Evolutionary conservation across 1,139 yeast genomes (phyloP).

Genomic region (Fermentozyma sake): DNA sequence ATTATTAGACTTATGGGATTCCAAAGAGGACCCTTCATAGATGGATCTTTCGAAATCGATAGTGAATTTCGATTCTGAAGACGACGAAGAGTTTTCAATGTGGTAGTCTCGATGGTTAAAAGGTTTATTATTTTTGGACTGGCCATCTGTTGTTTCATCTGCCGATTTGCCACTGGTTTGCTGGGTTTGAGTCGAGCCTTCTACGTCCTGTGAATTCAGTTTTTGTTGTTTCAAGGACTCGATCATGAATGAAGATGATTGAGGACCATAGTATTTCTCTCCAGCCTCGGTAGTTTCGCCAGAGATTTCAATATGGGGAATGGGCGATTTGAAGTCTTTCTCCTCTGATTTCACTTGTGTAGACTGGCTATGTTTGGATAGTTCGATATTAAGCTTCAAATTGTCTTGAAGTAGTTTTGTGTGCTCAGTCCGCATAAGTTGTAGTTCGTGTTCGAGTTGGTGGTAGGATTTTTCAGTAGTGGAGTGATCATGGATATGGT

Average conservation of each 20-base stretch:
- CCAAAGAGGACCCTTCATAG: conserved; percentile 1
- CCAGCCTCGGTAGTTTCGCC: conserved; percentile 20
- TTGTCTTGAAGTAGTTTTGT: conserved; percentile 17
- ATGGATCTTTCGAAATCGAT: conserved; percentile 9
- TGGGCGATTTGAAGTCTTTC: conserved; percentile 1
- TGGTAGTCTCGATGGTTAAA: conserved; percentile 4
- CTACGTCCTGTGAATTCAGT: too few relatives aligned
- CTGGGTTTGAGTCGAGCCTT: too few relatives aligned
- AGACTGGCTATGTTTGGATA: conserved; percentile 3
- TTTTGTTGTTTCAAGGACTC: conserved; percentile 22
- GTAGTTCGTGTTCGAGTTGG: conserved; percentile 1
- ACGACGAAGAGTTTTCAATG: conserved; percentile 8
- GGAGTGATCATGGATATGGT: not conserved
- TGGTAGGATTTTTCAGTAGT: conserved; percentile 3
- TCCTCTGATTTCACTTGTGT: not conserved
- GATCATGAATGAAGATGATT: conserved; percentile 44
- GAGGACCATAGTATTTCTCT: conserved; percentile 48
- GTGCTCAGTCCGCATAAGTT: conserved; percentile 12
- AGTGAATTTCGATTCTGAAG: conserved; percentile 10
- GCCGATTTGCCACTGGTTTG: too few relatives aligned
- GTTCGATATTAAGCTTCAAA: conserved; percentile 13
- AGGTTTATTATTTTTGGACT: not conserved
- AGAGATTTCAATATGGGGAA: conserved; percentile 6
- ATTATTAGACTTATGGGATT: conserved; percentile 4
- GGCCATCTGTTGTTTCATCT: not conserved